A percentile compares a stretch with the other conserved stretches of the same genome.
Evolutionary conservation across 805 yeast species (phyloP).

Genomic region (Suhomyces sp.): DNA sequence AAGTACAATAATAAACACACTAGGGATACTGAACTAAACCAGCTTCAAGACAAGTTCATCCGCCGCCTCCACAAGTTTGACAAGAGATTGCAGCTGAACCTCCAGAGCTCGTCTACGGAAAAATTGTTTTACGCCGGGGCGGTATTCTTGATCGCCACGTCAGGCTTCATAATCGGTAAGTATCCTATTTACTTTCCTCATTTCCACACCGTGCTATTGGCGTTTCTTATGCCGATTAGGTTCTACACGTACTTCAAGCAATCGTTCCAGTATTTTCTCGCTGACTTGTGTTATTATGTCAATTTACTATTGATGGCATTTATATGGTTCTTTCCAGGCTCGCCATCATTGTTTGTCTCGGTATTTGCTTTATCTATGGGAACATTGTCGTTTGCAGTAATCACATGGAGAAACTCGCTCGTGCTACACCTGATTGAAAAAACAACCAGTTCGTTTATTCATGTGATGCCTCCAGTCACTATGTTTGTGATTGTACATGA

Average conservation of each 20-base stretch:
- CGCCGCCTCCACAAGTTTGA: constrained; percentile 34
- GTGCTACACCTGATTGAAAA: constrained; percentile 91
- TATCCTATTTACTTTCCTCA: constrained; percentile 76
- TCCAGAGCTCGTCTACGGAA: constrained; percentile 47
- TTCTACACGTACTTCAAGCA: constrained; percentile 76
- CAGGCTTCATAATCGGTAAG: constrained; percentile 76
- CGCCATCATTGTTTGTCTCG: constrained; percentile 68
- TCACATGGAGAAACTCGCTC: constrained; percentile 92
- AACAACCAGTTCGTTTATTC: constrained; percentile 88
- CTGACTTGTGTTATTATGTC: constrained; percentile 91
- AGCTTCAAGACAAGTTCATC: constrained; percentile 31
- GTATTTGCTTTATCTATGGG: constrained; percentile 89
- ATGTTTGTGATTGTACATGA: constrained; percentile 85
- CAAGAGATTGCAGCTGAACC: constrained; percentile 29
- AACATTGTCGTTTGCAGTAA: constrained; percentile 86
- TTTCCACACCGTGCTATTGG: constrained; percentile 61
- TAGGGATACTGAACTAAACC: constrained; percentile 22
- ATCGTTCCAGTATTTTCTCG: constrained; percentile 81
- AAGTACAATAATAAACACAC: constrained; percentile 18
- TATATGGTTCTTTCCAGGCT: constrained; percentile 80
- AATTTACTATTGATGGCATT: constrained; percentile 65
- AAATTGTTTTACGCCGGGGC: constrained; percentile 79
- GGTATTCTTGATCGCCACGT: constrained; percentile 59
- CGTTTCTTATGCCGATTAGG: constrained; percentile 76
- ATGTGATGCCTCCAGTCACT: constrained; percentile 83